phyloP scores from a whole-genome alignment of 108 stramenopile species.

The Cyclostephanos tholiformis region DNA sequence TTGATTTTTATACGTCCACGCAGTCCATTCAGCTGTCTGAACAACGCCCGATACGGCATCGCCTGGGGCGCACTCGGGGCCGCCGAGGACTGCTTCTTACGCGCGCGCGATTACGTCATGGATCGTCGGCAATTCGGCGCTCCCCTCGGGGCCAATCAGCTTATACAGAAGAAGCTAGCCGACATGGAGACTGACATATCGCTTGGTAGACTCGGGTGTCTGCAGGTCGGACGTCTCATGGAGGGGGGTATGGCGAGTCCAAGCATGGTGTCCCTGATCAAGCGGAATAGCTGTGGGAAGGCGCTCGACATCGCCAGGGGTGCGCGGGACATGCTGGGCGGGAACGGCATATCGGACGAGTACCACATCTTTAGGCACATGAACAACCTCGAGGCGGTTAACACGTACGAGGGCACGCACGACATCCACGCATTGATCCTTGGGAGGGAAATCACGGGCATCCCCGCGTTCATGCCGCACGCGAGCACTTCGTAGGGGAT shows the following conservation, averaged over 20 bases:
- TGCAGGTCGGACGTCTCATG: slow-evolving; percentile 89
- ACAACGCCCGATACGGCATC: slow-evolving; percentile 96
- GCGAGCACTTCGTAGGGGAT: slow-evolving; percentile 11
- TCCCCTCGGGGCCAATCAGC: slow-evolving; percentile 93
- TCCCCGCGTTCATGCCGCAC: slow-evolving; percentile 82
- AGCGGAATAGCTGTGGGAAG: slow-evolving; percentile 94
- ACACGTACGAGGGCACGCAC: slow-evolving; percentile 98
- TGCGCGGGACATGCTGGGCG: slow-evolving; percentile 94
- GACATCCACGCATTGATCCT: slow-evolving; percentile 96
- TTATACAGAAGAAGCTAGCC: slow-evolving; percentile 94
- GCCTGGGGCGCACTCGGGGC: slow-evolving; percentile 95
- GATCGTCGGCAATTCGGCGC: slow-evolving; percentile 92
- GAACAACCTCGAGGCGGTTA: slow-evolving; percentile 96
- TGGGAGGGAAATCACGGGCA: slow-evolving; percentile 92
- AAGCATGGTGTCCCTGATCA: slow-evolving; percentile 93
- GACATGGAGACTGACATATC: slow-evolving; percentile 93
- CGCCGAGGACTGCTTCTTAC: slow-evolving; percentile 86
- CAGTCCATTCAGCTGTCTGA: slow-evolving; percentile 90
- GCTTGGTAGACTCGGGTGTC: slow-evolving; percentile 66
- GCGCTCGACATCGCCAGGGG: slow-evolving; percentile 85
- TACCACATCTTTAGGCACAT: slow-evolving; percentile 96
- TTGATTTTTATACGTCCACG: too few species aligned
- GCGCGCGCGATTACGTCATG: slow-evolving; percentile 85
- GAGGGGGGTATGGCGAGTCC: slow-evolving; percentile 75
- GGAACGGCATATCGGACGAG: slow-evolving; percentile 96